Evolutionary conservation across 2,329 filamentous ascomycete species (phyloP), one percentile per base, ranked within the genome.

Genomic region (Zelopaecilomyces penicillatus): DNA sequence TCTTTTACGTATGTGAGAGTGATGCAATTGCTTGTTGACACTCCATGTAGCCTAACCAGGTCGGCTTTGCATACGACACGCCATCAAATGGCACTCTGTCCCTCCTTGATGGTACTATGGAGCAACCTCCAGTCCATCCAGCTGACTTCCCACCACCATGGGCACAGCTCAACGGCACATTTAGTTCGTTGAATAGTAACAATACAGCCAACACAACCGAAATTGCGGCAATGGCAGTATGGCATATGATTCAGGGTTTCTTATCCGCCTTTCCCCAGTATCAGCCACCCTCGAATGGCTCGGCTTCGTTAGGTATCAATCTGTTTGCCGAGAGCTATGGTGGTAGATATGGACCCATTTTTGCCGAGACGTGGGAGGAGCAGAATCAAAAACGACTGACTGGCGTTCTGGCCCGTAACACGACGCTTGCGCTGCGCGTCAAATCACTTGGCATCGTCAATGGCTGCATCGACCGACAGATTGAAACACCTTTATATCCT

Each of bases 281-380:
- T 52, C 73, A 74, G 32, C 75, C 75, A 4, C 67, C 71, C 4
- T 59, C 62, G 31, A 66, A 69, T 49, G 63, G 19, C 19, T 19
- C 19, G 19, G 19, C 19, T 69, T 34, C 71, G 0, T 54, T 80
- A 12, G 76, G 76, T 5, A 70, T 87, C 43, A 80, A 81, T 53
- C 64, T 87, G 4, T 85, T 84, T 49, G 74, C 80, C 1, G 82
- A 87, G 59, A 83, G 78, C 60, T 83, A 86, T 58, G 78, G 82
- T 31, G 85, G 85, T 9, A 76, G 80, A 45, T 88, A 86, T 53
- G 84, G 80, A 0, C 82, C 82, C 2, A 67, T 75, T 2, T 83
- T 86, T 53, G 78, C 80, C 8, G 67, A 69, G 19, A 62, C 69
- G 26, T 76, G 73, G 64, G 71, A 83, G 54, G 60, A 75, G 45